phyloP scores from a whole-genome alignment of 2,329 filamentous ascomycete species.

The Neocucurbitaria cava region DNA sequence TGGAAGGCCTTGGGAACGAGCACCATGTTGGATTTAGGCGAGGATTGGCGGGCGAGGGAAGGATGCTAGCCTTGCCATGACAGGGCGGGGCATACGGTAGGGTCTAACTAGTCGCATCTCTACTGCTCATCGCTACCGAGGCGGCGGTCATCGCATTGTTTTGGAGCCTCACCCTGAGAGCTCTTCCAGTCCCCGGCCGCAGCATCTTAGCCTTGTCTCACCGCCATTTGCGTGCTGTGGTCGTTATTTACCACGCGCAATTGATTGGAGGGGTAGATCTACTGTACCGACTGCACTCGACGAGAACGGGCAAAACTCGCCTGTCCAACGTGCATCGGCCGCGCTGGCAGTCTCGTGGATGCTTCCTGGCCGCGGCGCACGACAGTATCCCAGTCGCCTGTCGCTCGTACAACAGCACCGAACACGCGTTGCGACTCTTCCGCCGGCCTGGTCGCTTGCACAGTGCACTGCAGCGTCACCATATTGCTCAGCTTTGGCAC shows the following conservation, averaged over 20 bases:
- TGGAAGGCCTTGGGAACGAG: constrained; percentile 55
- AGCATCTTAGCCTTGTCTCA: constrained; percentile 21
- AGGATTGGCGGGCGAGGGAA: constrained; percentile 5
- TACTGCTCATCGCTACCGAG: constrained; percentile 15
- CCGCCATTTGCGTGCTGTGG: constrained; percentile 23
- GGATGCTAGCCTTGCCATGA: background rate
- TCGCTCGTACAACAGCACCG: constrained; percentile 23
- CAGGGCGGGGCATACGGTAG: background rate
- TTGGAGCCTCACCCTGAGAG: constrained; percentile 7
- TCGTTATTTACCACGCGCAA: constrained; percentile 1
- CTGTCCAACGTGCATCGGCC: constrained; percentile 9
- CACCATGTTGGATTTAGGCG: constrained; percentile 42
- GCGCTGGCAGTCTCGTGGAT: constrained; percentile 36
- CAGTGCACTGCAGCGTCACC: constrained; percentile 22
- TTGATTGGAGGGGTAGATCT: constrained; percentile 8
- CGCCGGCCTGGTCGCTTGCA: constrained; percentile 16
- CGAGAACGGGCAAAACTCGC: constrained; percentile 2
- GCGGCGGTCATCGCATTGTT: constrained; percentile 12
- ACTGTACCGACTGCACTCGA: constrained; percentile 9
- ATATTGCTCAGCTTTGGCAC: constrained; percentile 12
- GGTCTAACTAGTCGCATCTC: background rate
- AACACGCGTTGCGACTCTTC: constrained; percentile 11
- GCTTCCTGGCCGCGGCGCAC: constrained; percentile 21
- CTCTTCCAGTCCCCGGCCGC: constrained; percentile 10
- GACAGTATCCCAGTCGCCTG: constrained; percentile 32